Base-by-base conservation (phyloP, 139 green algal genomes). In the Chlamydomonas eustigma region DNA sequence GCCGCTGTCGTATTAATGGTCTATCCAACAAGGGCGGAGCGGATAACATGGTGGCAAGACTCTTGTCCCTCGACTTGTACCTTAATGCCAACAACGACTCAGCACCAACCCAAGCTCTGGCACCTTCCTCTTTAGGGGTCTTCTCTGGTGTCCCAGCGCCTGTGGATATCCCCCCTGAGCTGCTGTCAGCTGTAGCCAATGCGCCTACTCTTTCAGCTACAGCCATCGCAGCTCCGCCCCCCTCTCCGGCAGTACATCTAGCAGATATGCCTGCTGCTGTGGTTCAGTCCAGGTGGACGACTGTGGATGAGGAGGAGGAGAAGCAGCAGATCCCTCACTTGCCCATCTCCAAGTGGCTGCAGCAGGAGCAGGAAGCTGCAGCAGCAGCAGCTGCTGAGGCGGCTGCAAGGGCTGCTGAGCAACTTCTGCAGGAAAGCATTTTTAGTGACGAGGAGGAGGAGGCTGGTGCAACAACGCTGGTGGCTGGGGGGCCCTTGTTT, bases 281-380 rank as follows among this genome's bases (percentile, higher is more conserved):
- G 28, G n/a, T 25, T 5, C 5, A 50, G 4, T 86, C 80, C 0
- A 64, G 82, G 4, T 93, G 88, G 88, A 88, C 85, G n/a, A 81
- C 81, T 22, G 83, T 90, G 3, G 89, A 92, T 73, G 86, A 92
- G 72, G 81, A 92, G 3, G 78, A 86, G 18, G 86, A 89, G 64
- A 78, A 80, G 52, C 73, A 83, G 33, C 30, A 39, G 3, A 31
- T 39, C 38, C 84, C 84, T 2, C 75, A 85, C 37, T 71, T 79
- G 38, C 85, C 85, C 22, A 83, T 90, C 64, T 85, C 76, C 74
- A 88, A 88, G 73, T 90, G 85, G 85, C 76, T 70, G 58, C 58
- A 37, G 58, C 58, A 70, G 58, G 58, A 70, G 58, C 58, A 70
- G 58, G 25, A 8, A 70, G 58, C 32, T 24, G 58, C 6, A 22